phyloP scores from a whole-genome alignment of 2,329 filamentous ascomycete species.

The Amesomyces nigricolor region DNA sequence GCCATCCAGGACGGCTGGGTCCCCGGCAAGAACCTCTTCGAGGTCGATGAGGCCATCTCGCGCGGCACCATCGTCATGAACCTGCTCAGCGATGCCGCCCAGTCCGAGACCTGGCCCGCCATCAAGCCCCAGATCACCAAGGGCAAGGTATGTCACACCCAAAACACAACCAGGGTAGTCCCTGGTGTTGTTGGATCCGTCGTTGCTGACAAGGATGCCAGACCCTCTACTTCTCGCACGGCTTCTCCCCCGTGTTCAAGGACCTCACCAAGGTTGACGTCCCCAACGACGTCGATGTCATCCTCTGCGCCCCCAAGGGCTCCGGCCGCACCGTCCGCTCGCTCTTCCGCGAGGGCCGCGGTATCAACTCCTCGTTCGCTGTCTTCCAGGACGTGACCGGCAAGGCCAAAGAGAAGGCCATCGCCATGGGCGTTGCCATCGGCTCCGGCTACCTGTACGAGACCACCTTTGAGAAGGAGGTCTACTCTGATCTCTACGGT shows the following conservation, averaged over 20 bases:
- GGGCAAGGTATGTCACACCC: slow-evolving; percentile 70
- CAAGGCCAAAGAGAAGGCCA: slow-evolving; percentile 95
- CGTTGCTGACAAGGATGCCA: slow-evolving; percentile 33
- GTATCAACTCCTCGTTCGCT: slow-evolving; percentile 98
- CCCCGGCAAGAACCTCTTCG: slow-evolving; percentile 97
- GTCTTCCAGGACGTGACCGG: slow-evolving; percentile 98
- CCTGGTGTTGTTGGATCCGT: not conserved
- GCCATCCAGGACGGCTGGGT: slow-evolving; percentile 97
- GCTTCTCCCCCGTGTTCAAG: slow-evolving; percentile 99
- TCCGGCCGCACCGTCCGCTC: slow-evolving; percentile 97
- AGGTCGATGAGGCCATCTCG: slow-evolving; percentile 91
- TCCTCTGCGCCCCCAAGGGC: slow-evolving; percentile 98
- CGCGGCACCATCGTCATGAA: slow-evolving; percentile 98
- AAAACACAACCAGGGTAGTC: not conserved
- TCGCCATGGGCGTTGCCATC: slow-evolving; percentile 93
- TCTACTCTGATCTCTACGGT: slow-evolving; percentile 99
- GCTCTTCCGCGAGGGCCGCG: slow-evolving; percentile 97
- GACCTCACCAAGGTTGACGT: slow-evolving; percentile 98
- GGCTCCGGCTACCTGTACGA: slow-evolving; percentile 99
- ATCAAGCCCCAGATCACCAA: slow-evolving; percentile 98
- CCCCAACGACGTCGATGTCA: slow-evolving; percentile 92
- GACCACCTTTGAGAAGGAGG: slow-evolving; percentile 99
- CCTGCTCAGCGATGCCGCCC: slow-evolving; percentile 93
- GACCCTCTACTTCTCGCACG: slow-evolving; percentile 99
- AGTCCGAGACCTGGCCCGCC: slow-evolving; percentile 96